These are phyloP conservation scores for Erodium chrysanthum DNA, from an alignment of 441 rosid genomes.

Conservation along the genomic window DNA sequence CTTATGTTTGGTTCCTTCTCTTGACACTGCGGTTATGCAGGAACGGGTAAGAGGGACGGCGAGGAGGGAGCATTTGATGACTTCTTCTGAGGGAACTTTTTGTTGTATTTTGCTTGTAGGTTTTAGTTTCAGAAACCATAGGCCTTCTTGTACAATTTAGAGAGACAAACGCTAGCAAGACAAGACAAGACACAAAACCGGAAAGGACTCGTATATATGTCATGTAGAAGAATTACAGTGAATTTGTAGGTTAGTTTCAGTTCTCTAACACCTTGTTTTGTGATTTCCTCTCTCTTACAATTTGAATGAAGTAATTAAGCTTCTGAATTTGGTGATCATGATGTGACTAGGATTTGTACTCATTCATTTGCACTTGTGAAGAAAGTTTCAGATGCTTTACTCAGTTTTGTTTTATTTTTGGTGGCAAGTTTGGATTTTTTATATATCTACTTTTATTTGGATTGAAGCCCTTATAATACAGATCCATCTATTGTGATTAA, in stretches of 20 bases:
- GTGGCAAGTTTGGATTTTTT: no score
- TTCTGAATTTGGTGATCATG: not conserved
- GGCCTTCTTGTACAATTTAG: constrained; percentile 8
- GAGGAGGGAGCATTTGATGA: constrained; percentile 68
- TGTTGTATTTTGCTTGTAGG: constrained; percentile 1
- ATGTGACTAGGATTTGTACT: not conserved
- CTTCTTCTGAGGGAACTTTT: constrained; percentile 34
- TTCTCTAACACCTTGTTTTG: not conserved
- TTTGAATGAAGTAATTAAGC: not conserved
- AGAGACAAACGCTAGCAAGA: constrained; percentile 10
- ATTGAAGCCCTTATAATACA: no score
- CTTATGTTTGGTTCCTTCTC: constrained; percentile 15
- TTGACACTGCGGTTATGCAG: constrained; percentile 31
- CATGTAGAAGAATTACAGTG: not conserved
- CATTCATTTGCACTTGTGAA: not conserved
- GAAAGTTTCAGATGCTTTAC: no score
- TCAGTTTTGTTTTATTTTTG: no score
- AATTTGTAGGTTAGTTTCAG: constrained; percentile 6
- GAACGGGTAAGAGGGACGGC: constrained; percentile 32
- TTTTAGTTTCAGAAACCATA: not conserved
- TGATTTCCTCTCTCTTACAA: not conserved
- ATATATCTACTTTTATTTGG: no score
- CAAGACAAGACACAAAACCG: not conserved
- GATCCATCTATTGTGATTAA: no score
- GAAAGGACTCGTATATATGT: not conserved